These are phyloP conservation scores for Adansonia gregorii DNA, from an alignment of 441 rosid species.

Conservation along the genomic window DNA sequence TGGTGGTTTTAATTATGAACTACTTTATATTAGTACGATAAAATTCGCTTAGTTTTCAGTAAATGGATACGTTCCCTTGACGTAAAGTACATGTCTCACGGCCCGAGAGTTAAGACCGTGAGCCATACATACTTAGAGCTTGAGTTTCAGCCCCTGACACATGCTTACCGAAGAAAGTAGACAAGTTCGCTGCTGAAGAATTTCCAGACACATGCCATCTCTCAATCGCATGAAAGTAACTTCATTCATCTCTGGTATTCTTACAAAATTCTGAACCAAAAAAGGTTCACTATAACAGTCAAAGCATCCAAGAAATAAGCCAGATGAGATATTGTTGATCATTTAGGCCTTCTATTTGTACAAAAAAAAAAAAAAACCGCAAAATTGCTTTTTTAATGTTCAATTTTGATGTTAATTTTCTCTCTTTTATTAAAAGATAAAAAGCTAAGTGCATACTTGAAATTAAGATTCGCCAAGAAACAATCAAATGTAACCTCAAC, in stretches of 20 bases:
- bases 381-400: background rate
- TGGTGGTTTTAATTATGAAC: background rate
- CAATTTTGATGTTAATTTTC: background rate
- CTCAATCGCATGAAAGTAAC: background rate
- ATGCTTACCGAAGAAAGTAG: no score
- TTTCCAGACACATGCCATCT: no score
- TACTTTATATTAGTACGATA: no score
- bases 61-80: no score
- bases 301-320: background rate
- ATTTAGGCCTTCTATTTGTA: background rate
- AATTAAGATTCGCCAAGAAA: background rate
- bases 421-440: background rate
- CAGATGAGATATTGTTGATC: background rate
- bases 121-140: no score
- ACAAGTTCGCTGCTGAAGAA: no score
- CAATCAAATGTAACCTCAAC: constrained; percentile 19
- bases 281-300: background rate
- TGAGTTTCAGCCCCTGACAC: no score
- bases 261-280: background rate
- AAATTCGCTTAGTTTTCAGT: no score
- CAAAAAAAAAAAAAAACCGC: background rate
- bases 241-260: background rate
- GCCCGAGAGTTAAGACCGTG: no score
- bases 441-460: background rate
- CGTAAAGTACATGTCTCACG: no score